These are phyloP conservation scores for Rosa chinensis DNA, from an alignment of 306 rosid species.

Conservation along the genomic window DNA sequence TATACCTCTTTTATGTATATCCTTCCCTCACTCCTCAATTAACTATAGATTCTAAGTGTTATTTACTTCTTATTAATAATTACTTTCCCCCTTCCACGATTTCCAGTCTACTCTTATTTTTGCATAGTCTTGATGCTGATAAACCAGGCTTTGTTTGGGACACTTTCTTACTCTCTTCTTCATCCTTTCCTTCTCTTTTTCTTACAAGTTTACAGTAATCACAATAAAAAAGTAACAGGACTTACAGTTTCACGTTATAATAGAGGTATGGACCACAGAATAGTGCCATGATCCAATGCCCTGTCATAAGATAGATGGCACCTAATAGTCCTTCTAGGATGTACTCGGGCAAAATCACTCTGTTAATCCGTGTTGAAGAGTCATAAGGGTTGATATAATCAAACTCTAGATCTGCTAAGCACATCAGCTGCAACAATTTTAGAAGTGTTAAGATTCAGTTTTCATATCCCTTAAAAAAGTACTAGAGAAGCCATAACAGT, in stretches of 20 bases:
- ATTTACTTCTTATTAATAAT: neutral
- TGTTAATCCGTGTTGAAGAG: constrained; percentile 65
- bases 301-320: constrained; percentile 59
- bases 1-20: neutral
- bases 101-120: neutral
- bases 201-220: neutral
- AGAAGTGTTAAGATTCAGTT: neutral
- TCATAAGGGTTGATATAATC: constrained; percentile 96
- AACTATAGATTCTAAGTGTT: neutral
- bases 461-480: neutral
- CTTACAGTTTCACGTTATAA: constrained; percentile 70
- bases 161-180: neutral
- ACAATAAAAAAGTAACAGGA: constrained; percentile 7
- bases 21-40: neutral
- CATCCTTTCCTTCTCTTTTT: neutral
- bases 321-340: constrained; percentile 55
- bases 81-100: neutral
- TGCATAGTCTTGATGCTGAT: constrained; percentile 1
- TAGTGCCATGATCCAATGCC: constrained; percentile 86
- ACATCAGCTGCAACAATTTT: constrained; percentile 80
- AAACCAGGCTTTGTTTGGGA: neutral
- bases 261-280: constrained; percentile 67
- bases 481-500: neutral
- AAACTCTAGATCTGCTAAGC: constrained; percentile 91
- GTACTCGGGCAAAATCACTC: constrained; percentile 70